Evolutionary conservation across 768 basidiomycete species (phyloP).

Genomic region (Gymnopilus dilepis): DNA sequence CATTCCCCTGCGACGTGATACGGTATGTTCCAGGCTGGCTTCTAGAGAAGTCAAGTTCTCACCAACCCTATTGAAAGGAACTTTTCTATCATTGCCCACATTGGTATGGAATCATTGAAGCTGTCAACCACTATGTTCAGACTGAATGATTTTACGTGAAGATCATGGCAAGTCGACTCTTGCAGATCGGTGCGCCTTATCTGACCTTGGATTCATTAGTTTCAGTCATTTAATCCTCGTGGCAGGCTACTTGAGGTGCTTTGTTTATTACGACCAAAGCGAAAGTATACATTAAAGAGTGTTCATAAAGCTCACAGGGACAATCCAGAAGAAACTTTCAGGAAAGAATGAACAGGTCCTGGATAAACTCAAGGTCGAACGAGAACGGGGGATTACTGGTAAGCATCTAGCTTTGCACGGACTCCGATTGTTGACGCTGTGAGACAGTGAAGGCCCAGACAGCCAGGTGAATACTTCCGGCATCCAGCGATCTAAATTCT

Average conservation of each 20-base stretch:
- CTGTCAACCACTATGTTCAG: not conserved
- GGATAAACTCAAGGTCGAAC: conserved; percentile 95
- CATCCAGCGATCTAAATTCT: conserved; percentile 9
- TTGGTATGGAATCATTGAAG: conserved; percentile 52
- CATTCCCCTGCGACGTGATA: conserved; percentile 70
- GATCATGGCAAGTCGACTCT: conserved; percentile 97
- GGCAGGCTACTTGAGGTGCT: conserved; percentile 74
- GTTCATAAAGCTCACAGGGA: conserved; percentile 84
- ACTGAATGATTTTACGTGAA: conserved; percentile 28
- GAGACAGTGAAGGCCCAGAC: conserved; percentile 91
- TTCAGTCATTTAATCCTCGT: conserved; percentile 6
- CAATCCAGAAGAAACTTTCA: conserved; percentile 68
- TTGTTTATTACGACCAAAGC: not conserved
- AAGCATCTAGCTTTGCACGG: conserved; percentile 21
- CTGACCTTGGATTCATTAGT: conserved; percentile 5
- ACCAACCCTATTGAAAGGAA: conserved; percentile 54
- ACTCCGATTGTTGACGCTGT: conserved; percentile 10
- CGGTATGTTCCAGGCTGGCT: conserved; percentile 46
- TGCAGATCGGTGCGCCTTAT: conserved; percentile 71
- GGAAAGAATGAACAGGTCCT: conserved; percentile 83
- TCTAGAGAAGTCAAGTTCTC: not conserved
- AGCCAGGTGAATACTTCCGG: conserved; percentile 60
- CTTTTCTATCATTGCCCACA: conserved; percentile 97
- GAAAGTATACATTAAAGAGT: conserved; percentile 8
- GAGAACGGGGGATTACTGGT: conserved; percentile 97